phyloP scores from a whole-genome alignment of 2,329 filamentous ascomycete genomes.

The Huntiella abstrusa region DNA sequence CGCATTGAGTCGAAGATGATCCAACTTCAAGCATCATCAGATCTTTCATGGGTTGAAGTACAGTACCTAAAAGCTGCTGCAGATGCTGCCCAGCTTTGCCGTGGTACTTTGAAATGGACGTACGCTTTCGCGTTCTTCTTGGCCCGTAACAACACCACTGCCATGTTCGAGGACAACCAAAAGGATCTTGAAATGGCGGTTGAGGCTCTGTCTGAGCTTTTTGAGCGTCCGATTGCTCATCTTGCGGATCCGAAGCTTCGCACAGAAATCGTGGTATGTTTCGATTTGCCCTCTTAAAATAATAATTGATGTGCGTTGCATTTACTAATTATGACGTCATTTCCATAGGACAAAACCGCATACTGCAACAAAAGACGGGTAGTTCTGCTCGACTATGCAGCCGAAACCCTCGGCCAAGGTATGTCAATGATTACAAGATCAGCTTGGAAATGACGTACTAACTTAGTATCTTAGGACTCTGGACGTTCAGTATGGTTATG shows the following conservation, averaged over 20 bases:
- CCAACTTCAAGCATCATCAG: constrained; percentile 77
- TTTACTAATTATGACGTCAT: neutral
- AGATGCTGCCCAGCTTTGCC: constrained; percentile 82
- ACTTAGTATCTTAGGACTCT: constrained; percentile 5
- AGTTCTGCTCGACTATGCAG: constrained; percentile 80
- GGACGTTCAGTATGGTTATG: constrained; percentile 10
- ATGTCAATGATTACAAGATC: constrained; percentile 13
- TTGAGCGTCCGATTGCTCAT: constrained; percentile 87
- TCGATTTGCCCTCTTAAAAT: neutral
- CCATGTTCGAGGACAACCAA: constrained; percentile 97
- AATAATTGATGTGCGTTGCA: neutral
- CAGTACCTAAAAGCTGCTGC: constrained; percentile 91
- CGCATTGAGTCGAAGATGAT: constrained; percentile 99
- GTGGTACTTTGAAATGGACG: constrained; percentile 98
- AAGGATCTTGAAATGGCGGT: constrained; percentile 96
- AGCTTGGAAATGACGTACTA: neutral
- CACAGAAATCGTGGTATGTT: constrained; percentile 62
- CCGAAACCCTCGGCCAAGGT: constrained; percentile 80
- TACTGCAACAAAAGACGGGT: constrained; percentile 89
- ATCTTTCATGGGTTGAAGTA: constrained; percentile 98
- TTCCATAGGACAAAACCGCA: constrained; percentile 57
- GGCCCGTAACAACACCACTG: constrained; percentile 83
- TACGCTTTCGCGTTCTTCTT: constrained; percentile 98
- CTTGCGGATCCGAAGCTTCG: constrained; percentile 76
- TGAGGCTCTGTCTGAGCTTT: constrained; percentile 95